These are phyloP conservation scores for Carpinus fangiana DNA, from an alignment of 306 rosid species.

Conservation along the genomic window DNA sequence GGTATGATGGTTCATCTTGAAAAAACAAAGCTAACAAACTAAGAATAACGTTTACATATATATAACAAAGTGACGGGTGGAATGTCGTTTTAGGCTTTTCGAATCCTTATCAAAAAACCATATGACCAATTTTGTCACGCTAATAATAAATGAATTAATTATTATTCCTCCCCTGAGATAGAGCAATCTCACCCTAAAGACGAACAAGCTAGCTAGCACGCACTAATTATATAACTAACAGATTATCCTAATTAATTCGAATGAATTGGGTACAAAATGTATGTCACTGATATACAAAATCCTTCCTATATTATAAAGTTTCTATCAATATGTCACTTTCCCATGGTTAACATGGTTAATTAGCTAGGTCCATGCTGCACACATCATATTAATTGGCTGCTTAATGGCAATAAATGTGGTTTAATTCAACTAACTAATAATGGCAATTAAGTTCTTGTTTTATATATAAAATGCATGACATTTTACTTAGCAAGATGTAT, in stretches of 20 bases:
- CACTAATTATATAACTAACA: neutral
- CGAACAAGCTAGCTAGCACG: neutral
- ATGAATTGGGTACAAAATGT: neutral
- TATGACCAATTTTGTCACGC: neutral
- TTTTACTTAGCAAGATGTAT: no score
- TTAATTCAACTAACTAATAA: constrained; percentile 2
- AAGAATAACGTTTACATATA: neutral
- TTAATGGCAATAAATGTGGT: neutral
- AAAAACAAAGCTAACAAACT: neutral
- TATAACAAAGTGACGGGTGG: neutral
- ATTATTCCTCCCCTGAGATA: neutral
- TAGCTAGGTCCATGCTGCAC: neutral
- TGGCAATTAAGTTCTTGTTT: no score
- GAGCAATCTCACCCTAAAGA: neutral
- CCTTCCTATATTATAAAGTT: neutral
- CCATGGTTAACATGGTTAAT: neutral
- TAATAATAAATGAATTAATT: neutral
- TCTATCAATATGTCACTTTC: neutral
- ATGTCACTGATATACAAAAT: neutral
- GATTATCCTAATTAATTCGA: neutral
- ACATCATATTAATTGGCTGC: neutral
- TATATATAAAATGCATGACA: no score
- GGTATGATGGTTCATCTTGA: neutral
- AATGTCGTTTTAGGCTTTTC: neutral
- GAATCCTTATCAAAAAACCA: neutral